Conservation (phyloP, 2,329 filamentous ascomycete species). For the Fusarium continuum region DNA sequence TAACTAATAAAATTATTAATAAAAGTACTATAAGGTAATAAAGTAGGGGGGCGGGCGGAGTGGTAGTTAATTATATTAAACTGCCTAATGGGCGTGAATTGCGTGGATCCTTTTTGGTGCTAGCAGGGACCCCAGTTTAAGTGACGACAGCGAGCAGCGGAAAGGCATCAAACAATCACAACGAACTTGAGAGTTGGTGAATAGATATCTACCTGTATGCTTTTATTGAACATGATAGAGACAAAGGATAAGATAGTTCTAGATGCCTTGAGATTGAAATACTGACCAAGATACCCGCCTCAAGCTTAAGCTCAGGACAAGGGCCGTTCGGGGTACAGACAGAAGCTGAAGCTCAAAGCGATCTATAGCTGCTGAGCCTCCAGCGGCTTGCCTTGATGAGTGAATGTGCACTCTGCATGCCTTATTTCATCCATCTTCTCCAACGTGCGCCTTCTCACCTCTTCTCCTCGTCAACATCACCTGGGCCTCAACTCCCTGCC, state of each 20-base stretch:
- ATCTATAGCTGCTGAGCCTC: constrained; percentile 19
- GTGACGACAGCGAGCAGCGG: constrained; percentile 29
- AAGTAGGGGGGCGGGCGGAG: too few relatives aligned
- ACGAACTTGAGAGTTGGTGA: constrained; percentile 10
- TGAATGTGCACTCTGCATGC: constrained; percentile 10
- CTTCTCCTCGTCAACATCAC: neutral
- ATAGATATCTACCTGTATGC: neutral
- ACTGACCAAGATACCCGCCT: neutral
- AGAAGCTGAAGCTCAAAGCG: constrained; percentile 20
- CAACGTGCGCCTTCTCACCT: neutral
- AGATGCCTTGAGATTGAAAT: neutral
- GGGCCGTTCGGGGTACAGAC: too few relatives aligned
- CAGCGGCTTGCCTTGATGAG: neutral
- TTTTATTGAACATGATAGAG: neutral
- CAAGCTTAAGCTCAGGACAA: constrained; percentile 3
- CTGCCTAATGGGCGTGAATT: constrained; percentile 35
- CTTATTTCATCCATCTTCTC: constrained; percentile 3
- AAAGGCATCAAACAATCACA: constrained; percentile 32
- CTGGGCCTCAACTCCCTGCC: neutral
- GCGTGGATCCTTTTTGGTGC: constrained; percentile 23
- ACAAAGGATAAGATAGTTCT: neutral
- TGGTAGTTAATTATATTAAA: too few relatives aligned
- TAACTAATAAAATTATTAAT: too few relatives aligned
- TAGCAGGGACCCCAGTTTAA: constrained; percentile 37
- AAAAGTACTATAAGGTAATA: too few relatives aligned